A percentile compares a stretch with the other conserved stretches of the same genome.
phyloP scores from a whole-genome alignment of 306 rosid genomes.

The Castanopsis chinensis region DNA sequence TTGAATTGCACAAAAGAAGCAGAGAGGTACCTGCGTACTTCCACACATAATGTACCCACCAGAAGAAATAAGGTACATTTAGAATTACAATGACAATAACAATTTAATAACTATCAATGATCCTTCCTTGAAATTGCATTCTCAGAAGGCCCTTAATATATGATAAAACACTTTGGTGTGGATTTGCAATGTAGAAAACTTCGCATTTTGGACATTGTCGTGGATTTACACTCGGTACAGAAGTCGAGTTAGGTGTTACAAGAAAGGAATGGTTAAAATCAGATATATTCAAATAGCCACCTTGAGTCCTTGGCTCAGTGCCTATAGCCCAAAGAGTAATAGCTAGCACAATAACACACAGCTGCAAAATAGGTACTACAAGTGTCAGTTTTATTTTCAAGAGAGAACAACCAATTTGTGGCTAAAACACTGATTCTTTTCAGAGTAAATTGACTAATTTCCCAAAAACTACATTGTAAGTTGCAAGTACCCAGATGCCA shows the following conservation, averaged over 20 bases:
- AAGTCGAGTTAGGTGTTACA: slow-evolving; percentile 12
- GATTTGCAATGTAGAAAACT: slow-evolving; percentile 2
- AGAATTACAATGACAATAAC: background rate
- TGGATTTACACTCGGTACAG: background rate
- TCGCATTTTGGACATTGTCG: slow-evolving; percentile 3
- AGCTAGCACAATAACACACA: slow-evolving; percentile 27
- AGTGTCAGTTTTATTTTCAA: background rate
- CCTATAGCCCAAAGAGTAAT: slow-evolving; percentile 31
- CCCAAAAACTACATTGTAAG: background rate
- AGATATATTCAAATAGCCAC: slow-evolving; percentile 17
- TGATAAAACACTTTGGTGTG: background rate
- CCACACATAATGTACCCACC: too few species aligned
- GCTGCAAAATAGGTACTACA: slow-evolving; percentile 26
- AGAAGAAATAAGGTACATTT: background rate
- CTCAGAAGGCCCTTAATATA: slow-evolving; percentile 1
- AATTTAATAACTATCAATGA: slow-evolving; percentile 4
- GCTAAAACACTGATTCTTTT: background rate
- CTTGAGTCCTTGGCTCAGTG: slow-evolving; percentile 14
- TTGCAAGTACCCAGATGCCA: background rate
- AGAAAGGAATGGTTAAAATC: slow-evolving; percentile 45
- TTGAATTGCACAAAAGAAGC: too few species aligned
- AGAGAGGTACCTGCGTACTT: too few species aligned
- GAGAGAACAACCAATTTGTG: too few species aligned
- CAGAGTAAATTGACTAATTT: background rate
- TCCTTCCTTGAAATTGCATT: slow-evolving; percentile 19